Evolutionary conservation across 225 moss, liverwort and hornwort species (phyloP).

Genomic region (Ulota crispa): DNA sequence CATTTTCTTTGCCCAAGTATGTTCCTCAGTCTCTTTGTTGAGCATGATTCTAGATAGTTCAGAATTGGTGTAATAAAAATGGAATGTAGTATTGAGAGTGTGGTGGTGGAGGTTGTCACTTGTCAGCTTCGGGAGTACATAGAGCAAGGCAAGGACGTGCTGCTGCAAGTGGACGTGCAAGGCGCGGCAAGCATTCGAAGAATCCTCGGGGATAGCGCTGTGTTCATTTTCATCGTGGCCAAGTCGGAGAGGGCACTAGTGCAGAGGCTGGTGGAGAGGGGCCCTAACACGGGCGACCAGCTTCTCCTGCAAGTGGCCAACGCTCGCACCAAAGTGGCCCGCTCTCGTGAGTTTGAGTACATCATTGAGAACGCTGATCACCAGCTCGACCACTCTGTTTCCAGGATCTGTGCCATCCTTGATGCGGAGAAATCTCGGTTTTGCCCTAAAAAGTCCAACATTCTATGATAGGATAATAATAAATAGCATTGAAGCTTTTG

Average conservation of each 20-base stretch:
- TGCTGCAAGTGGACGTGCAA: conserved; percentile 17
- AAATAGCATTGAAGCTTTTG: no score
- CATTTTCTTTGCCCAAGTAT: no score
- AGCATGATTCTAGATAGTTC: no score
- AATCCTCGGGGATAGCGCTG: neutral
- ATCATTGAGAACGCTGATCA: conserved; percentile 25
- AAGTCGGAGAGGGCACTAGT: conserved; percentile 23
- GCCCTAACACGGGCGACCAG: conserved; percentile 23
- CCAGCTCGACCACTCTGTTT: conserved; percentile 7
- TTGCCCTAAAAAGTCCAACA: neutral
- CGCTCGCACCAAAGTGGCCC: conserved; percentile 25
- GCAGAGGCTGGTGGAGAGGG: conserved; percentile 23
- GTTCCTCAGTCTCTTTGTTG: no score
- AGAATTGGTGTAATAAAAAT: no score
- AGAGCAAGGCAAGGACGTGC: conserved; percentile 2
- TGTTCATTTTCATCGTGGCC: conserved; percentile 23
- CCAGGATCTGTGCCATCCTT: conserved; percentile 23
- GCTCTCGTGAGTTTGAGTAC: conserved; percentile 19
- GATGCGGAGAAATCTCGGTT: conserved; percentile 18
- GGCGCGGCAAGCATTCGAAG: conserved; percentile 19
- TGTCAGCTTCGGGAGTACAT: neutral
- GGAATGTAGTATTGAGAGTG: no score
- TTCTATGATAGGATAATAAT: neutral
- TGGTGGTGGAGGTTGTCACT: no score
- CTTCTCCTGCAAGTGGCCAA: conserved; percentile 18